Base-by-base conservation (phyloP, 2,329 filamentous ascomycete genomes). In the Calycina herbarum region DNA sequence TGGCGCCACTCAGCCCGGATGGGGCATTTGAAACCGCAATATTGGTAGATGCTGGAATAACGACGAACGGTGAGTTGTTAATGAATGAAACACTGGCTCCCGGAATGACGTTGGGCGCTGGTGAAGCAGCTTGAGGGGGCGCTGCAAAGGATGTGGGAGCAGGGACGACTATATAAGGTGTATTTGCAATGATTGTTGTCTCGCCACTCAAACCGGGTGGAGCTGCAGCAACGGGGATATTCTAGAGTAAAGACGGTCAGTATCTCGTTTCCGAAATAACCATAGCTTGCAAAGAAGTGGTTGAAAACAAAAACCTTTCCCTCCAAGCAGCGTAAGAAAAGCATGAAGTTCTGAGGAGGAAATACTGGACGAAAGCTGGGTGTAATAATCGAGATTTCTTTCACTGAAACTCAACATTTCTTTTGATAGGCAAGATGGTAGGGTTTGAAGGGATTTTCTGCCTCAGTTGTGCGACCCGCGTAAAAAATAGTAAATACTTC, bases 11-110 rank as follows among this genome's bases (percentile, higher is more conserved):
- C 3, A 66, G 24, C n/a, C 65, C 66, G n/a, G 57, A 29, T 3
- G 64, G 68, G 11, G 64, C 68, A n/a, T 62, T 45, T 8, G 65
- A 48, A 2, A 67, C 27, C 5, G 63, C 64, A 8, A 68, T 67
- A 27, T 60, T 58, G 11, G 66, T 65, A 20, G 68, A 20, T 5
- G 57, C 62, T 40, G 66, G 64, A 11, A 69, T 61, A 3, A 56
- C 40, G 15, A 66, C n/a, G 17, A 64, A 64, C 10, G 67, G 62
- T 8, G 48, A 17, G 10, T 63, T 61, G 17, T 58, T 57, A 1
- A 65, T 62, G 15, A 64, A 29, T 8, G 63, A 62, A 11, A 57
- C 63, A 42, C 54, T 59, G 4, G 64, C 64, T 20, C 59, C 59
- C 27, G 59, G 38, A 17, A 61, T 40, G 10, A 48, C n/a, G 13